Conservation (phyloP, 148 eudicot species). For the Tetragonia tetragonoides region DNA sequence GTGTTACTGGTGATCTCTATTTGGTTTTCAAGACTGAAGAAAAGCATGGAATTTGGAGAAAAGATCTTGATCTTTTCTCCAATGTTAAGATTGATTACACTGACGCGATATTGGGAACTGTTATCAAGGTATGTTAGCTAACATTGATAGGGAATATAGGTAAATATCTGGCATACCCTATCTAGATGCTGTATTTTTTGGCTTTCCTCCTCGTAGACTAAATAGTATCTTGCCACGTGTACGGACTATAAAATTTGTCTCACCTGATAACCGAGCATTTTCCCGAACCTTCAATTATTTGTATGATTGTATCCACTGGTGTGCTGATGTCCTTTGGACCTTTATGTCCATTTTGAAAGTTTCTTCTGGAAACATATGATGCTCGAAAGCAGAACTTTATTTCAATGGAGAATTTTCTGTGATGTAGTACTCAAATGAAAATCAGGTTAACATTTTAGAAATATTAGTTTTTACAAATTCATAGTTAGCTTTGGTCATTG, state of each 20-base stretch:
- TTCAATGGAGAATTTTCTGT: background rate
- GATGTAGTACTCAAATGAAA: background rate
- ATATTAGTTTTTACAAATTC: background rate
- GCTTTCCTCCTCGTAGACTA: background rate
- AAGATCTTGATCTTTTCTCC: constrained; percentile 77
- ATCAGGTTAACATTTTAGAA: too few species aligned
- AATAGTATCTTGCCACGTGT: background rate
- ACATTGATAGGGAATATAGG: background rate
- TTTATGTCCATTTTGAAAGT: too few species aligned
- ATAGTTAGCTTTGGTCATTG: background rate
- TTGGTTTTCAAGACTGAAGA: constrained; percentile 58
- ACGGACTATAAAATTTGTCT: too few species aligned
- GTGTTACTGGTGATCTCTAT: constrained; percentile 67
- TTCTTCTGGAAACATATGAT: background rate
- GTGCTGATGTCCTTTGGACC: too few species aligned
- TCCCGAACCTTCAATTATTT: too few species aligned
- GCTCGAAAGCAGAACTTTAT: background rate
- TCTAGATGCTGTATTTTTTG: background rate
- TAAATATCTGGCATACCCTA: background rate
- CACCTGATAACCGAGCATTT: too few species aligned
- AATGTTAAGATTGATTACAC: constrained; percentile 61
- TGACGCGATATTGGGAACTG: constrained; percentile 78
- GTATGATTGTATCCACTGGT: too few species aligned
- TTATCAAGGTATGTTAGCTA: constrained; percentile 47
- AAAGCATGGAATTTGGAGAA: constrained; percentile 71